Evolutionary conservation across 2,329 filamentous ascomycete genomes (phyloP).

Genomic region (Mollisiaceae sp.): DNA sequence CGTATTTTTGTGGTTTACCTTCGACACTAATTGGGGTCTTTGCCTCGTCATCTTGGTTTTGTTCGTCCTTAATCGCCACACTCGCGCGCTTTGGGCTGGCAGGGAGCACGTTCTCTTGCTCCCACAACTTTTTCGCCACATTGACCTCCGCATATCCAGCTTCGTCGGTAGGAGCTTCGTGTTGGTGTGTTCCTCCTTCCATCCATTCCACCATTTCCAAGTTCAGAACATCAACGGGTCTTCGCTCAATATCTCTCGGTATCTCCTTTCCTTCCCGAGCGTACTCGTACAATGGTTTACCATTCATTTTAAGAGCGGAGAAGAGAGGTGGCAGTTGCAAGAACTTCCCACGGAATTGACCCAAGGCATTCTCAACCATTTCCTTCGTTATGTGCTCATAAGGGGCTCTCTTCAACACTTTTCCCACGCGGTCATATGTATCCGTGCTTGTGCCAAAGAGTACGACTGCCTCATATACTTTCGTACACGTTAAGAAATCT

Average conservation of each 20-base stretch:
- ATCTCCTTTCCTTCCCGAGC: conserved; percentile 87
- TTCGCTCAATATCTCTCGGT: conserved; percentile 80
- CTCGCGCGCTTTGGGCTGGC: neutral
- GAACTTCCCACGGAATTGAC: conserved; percentile 78
- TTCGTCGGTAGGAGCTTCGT: conserved; percentile 80
- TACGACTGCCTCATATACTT: conserved; percentile 88
- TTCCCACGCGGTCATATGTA: conserved; percentile 86
- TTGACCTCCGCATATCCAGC: conserved; percentile 76
- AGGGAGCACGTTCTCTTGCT: conserved; percentile 55
- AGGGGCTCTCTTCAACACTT: conserved; percentile 74
- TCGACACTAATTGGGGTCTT: too few species aligned
- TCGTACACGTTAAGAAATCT: conserved; percentile 84
- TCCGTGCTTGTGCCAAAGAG: conserved; percentile 93
- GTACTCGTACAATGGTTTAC: conserved; percentile 95
- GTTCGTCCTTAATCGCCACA: neutral
- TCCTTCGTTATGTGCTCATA: conserved; percentile 84
- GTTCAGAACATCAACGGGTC: conserved; percentile 78
- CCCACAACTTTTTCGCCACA: conserved; percentile 75
- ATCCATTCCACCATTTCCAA: conserved; percentile 85
- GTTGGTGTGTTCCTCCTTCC: conserved; percentile 80
- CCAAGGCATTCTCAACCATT: conserved; percentile 77
- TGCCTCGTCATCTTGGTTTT: too few species aligned
- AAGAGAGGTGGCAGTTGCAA: conserved; percentile 92
- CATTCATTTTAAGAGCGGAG: conserved; percentile 90
- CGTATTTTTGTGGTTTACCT: too few species aligned